Percentiles rank a stretch among this genome's conserved stretches.
phyloP scores from a whole-genome alignment of 1,284 basidiomycete genomes.

The Spongiforma sp. region DNA sequence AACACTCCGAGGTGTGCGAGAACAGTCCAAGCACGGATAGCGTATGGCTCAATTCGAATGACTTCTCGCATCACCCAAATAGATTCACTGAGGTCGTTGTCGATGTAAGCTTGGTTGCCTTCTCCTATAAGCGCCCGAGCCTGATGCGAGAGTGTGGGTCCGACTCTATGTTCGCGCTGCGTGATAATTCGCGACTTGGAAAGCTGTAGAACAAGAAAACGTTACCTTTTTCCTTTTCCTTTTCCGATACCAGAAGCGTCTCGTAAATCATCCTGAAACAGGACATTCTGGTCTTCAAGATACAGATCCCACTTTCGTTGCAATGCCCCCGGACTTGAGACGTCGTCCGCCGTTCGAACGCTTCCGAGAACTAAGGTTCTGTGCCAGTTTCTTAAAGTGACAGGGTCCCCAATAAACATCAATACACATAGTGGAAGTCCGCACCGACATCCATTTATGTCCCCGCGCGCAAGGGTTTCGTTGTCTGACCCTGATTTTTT shows the following conservation, averaged over 20 bases:
- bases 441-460: slow-evolving; percentile 31
- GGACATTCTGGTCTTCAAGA: slow-evolving; percentile 63
- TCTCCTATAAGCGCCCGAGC: slow-evolving; percentile 87
- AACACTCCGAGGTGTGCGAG: slow-evolving; percentile 26
- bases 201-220: not conserved
- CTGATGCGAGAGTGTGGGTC: slow-evolving; percentile 78
- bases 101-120: slow-evolving; percentile 89
- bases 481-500: slow-evolving; percentile 28
- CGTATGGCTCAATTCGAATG: slow-evolving; percentile 91
- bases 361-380: slow-evolving; percentile 32
- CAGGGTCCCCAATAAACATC: no score
- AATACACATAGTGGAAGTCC: slow-evolving; percentile 35
- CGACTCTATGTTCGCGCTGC: slow-evolving; percentile 43
- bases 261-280: slow-evolving; percentile 70
- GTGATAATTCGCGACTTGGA: not conserved
- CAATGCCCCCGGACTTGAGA: slow-evolving; percentile 28
- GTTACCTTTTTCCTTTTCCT: slow-evolving; percentile 51
- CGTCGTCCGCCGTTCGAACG: slow-evolving; percentile 33
- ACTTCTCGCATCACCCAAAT: slow-evolving; percentile 89
- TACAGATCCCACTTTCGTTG: slow-evolving; percentile 36
- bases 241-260: slow-evolving; percentile 71
- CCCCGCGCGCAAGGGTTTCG: slow-evolving; percentile 6
- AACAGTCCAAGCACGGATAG: slow-evolving; percentile 85
- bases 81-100: slow-evolving; percentile 70
- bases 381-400: not conserved